A percentile compares a stretch with the other conserved stretches of the same genome.
phyloP scores from a whole-genome alignment of 306 rosid genomes.

The Pyrus communis region DNA sequence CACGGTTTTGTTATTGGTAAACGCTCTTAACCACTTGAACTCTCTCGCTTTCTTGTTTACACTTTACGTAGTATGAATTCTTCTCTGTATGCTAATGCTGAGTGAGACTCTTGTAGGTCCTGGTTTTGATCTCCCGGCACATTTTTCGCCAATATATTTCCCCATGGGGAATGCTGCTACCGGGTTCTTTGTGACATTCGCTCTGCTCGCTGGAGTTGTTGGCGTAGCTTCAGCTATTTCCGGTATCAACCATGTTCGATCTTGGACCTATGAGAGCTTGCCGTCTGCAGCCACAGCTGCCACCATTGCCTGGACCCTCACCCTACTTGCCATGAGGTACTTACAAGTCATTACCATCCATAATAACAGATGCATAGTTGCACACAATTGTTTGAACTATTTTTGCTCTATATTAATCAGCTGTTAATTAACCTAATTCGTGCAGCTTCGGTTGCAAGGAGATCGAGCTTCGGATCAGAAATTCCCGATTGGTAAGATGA shows the following conservation, averaged over 20 bases:
- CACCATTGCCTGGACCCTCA: constrained; percentile 78
- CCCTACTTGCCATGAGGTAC: constrained; percentile 92
- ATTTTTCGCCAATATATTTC: constrained; percentile 84
- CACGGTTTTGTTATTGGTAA: constrained; percentile 79
- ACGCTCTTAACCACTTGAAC: neutral
- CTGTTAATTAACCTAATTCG: neutral
- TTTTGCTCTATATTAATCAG: constrained; percentile 3
- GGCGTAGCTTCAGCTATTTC: constrained; percentile 66
- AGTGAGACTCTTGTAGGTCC: constrained; percentile 37
- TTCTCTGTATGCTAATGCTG: neutral
- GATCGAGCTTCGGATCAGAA: constrained; percentile 65
- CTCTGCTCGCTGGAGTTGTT: constrained; percentile 78
- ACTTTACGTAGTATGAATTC: neutral
- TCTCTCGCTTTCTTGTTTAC: neutral
- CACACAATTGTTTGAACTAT: neutral
- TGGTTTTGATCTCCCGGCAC: constrained; percentile 62
- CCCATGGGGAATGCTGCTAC: constrained; percentile 99
- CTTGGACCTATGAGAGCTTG: constrained; percentile 70
- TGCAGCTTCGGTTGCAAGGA: constrained; percentile 89
- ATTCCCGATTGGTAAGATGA: constrained; percentile 68
- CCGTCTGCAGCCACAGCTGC: constrained; percentile 82
- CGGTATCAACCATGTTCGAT: constrained; percentile 71
- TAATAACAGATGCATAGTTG: neutral
- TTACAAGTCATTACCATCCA: neutral
- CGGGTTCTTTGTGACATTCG: constrained; percentile 84